Evolutionary conservation across 2,329 filamentous ascomycete species (phyloP), one percentile per base, ranked within the genome.

Genomic region (Cercospora brassicicola): DNA sequence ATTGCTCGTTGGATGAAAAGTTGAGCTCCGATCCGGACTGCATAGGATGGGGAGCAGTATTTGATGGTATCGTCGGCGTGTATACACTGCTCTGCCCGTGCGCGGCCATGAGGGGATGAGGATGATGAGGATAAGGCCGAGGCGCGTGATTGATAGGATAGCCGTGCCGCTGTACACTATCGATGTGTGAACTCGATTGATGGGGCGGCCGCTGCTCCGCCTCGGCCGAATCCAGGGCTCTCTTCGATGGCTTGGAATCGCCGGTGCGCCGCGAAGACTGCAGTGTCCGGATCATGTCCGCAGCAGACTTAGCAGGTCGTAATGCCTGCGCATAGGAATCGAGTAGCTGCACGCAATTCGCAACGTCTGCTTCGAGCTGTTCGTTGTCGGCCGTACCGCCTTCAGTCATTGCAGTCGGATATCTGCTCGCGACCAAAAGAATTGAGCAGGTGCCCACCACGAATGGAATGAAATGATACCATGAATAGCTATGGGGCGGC

Each of bases 391-490:
- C 30, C 26, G 59, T 56, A 18, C 51, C 45, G 10, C 28, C 26
- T 15, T 62, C 23, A 48, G 23, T 45, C 18, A 33, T 28, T 1
- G 26, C 9, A 28, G 59, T 31, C 11, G 56, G 20, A 30, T 53
- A 64, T 42, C 63, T 66, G 63, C 59, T 60, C 9, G 67, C 64
- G 7, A 64, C 67, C 11, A 69, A n/a, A 10, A 69, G 62, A 28
- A 69, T 66, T 10, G 67, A 66, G 18, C 64, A 64, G 3, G 59
- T 61, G 13, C 67, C 63, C 8, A 66, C 51, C 4, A 69, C 39
- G 42, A 56, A 69, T 11, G 64, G 51, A 20, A 69, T 60, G 59
- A 66, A 53, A 26, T 69, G 64, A 60, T 64, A 66, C 59, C 39
- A 66, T n/a, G 59, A 55, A 45, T 66, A 55, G 51, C 66, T 53